Conservation (phyloP, 108 stramenopile genomes). For the Skeletonema tropicum region DNA sequence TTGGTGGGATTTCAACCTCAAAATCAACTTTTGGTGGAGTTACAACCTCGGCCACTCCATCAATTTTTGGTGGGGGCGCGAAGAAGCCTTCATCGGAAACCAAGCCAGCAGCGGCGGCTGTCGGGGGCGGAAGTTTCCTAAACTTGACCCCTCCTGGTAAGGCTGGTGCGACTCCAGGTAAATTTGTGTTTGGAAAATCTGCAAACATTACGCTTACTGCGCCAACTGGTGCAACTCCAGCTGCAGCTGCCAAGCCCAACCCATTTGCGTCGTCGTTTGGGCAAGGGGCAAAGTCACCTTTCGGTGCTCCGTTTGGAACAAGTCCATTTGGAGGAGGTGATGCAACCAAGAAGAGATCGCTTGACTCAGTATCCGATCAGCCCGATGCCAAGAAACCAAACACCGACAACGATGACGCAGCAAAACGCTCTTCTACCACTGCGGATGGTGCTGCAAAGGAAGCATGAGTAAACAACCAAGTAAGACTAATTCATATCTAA, state of each 20-base stretch:
- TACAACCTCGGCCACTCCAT: constrained; percentile 2
- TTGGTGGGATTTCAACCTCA: constrained; percentile 22
- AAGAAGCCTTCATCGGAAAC: background rate
- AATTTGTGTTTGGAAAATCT: constrained; percentile 51
- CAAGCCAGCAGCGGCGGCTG: constrained; percentile 4
- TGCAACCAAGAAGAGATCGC: constrained; percentile 12
- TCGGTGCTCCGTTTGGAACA: constrained; percentile 17
- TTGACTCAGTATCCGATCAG: constrained; percentile 1
- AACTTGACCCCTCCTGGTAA: constrained; percentile 48
- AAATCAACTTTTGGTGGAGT: constrained; percentile 13
- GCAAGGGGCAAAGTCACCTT: constrained; percentile 18
- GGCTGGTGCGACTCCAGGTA: constrained; percentile 21
- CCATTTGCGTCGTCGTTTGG: constrained; percentile 31
- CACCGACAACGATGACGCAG: constrained; percentile 30
- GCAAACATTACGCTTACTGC: constrained; percentile 47
- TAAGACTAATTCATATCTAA: background rate
- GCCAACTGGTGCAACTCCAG: constrained; percentile 26
- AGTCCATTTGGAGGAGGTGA: constrained; percentile 39
- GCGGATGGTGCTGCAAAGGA: constrained; percentile 32
- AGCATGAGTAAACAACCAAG: constrained; percentile 9
- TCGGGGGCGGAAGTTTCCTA: constrained; percentile 33
- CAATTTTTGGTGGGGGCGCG: constrained; percentile 10
- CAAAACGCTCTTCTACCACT: background rate
- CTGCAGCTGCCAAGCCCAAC: constrained; percentile 12
- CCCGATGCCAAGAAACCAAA: constrained; percentile 20